phyloP scores from a whole-genome alignment of 2,329 filamentous ascomycete genomes.

The Fusarium papillatum region DNA sequence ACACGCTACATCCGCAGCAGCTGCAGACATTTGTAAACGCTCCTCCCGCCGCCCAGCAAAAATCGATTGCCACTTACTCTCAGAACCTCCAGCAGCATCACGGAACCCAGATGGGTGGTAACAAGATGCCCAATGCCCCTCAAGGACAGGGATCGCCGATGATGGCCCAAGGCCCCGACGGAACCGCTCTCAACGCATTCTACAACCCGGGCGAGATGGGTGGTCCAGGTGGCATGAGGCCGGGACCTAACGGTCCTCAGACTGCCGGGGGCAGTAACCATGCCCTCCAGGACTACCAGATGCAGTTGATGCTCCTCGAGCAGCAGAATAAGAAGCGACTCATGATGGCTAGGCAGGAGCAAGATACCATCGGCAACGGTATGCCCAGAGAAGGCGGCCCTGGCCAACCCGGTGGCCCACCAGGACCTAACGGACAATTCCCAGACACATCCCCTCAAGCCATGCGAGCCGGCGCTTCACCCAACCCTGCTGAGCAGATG shows the following conservation, averaged over 20 bases:
- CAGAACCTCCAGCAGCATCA: constrained; percentile 88
- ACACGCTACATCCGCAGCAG: constrained; percentile 80
- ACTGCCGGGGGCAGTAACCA: constrained; percentile 75
- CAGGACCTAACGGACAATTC: constrained; percentile 74
- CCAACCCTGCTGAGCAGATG: constrained; percentile 84
- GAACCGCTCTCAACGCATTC: constrained; percentile 66
- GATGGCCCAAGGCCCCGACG: constrained; percentile 81
- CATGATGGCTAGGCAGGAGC: constrained; percentile 86
- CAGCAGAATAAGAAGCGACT: constrained; percentile 91
- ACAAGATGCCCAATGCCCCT: constrained; percentile 83
- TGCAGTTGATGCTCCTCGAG: constrained; percentile 89
- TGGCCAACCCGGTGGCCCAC: constrained; percentile 66
- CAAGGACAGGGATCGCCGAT: constrained; percentile 86
- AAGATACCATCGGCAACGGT: constrained; percentile 69
- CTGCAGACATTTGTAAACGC: constrained; percentile 74
- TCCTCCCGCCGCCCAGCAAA: constrained; percentile 76
- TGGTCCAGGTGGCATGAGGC: constrained; percentile 70
- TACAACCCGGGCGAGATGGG: constrained; percentile 76
- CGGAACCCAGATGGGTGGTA: constrained; percentile 83
- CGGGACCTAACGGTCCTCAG: constrained; percentile 61
- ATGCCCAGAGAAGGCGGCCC: constrained; percentile 65
- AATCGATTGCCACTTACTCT: constrained; percentile 90
- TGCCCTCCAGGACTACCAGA: constrained; percentile 88
- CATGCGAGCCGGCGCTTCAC: constrained; percentile 78
- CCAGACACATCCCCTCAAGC: constrained; percentile 79